Percentiles rank a stretch among this genome's conserved stretches.
phyloP scores from a whole-genome alignment of 1,139 yeast species.

The Protomyces inouyei region DNA sequence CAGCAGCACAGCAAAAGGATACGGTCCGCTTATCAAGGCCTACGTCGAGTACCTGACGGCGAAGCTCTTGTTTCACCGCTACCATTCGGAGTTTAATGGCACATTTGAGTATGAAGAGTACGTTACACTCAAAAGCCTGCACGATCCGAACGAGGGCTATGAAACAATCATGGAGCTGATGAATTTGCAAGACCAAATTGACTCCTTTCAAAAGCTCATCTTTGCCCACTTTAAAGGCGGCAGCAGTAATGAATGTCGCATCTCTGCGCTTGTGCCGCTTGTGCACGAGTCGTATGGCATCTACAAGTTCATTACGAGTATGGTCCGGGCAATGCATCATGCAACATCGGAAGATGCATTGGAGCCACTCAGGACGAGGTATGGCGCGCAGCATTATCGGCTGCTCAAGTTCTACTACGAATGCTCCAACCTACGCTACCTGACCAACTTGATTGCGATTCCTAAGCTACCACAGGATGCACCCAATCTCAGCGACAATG shows the following conservation, averaged over 20 bases:
- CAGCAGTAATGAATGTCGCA: slow-evolving; percentile 69
- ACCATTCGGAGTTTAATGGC: slow-evolving; percentile 87
- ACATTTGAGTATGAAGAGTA: slow-evolving; percentile 95
- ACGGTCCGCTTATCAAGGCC: slow-evolving; percentile 70
- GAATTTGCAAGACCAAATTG: slow-evolving; percentile 80
- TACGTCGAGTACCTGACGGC: slow-evolving; percentile 65
- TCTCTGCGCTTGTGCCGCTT: slow-evolving; percentile 82
- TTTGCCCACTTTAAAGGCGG: slow-evolving; percentile 68
- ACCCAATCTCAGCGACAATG: slow-evolving; percentile 55
- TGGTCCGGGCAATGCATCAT: slow-evolving; percentile 78
- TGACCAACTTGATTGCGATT: slow-evolving; percentile 76
- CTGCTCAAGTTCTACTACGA: slow-evolving; percentile 84
- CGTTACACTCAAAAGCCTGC: slow-evolving; percentile 76
- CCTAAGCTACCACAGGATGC: slow-evolving; percentile 74
- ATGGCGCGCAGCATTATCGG: slow-evolving; percentile 71
- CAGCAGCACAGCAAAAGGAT: slow-evolving; percentile 42
- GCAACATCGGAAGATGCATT: slow-evolving; percentile 71
- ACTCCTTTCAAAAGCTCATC: slow-evolving; percentile 69
- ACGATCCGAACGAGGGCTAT: slow-evolving; percentile 89
- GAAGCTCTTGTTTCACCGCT: slow-evolving; percentile 76
- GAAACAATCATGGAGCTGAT: slow-evolving; percentile 81
- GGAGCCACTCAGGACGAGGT: slow-evolving; percentile 67
- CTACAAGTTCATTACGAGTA: slow-evolving; percentile 79
- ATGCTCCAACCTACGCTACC: slow-evolving; percentile 76
- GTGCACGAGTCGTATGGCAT: slow-evolving; percentile 93